Evolutionary conservation across 2,329 filamentous ascomycete genomes (phyloP), one percentile per base, ranked within the genome.

Genomic region (Onygena corvina): DNA sequence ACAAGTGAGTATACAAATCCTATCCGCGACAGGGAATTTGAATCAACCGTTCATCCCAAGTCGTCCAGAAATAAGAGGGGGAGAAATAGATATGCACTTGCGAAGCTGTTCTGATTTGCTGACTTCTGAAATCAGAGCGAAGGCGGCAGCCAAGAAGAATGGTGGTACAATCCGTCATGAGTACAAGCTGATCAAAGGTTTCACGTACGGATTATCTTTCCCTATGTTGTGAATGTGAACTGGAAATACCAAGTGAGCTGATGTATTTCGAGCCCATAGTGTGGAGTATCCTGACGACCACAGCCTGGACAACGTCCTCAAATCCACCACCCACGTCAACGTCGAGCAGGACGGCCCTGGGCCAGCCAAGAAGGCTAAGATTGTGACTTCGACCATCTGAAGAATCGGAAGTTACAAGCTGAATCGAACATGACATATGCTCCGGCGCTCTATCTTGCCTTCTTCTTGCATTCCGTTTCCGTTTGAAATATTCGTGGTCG

Each of bases 131-230:
- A 12, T 33, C 59, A 88, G 84, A 47, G 83, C 84, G 53, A 94
- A 94, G 80, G 71, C 89, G 65, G 71, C 81, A 52, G 84, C 81
- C 58, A 70, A 65, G 52, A 76, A 83, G 35, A 79, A 90, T 64
- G 90, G 90, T 62, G 90, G 88, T 64, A 80, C 79, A 67, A 92
- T 96, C 70, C 79, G 71, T 49, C 81, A 92, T 59, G 85, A 92
- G 66, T 94, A 86, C 74, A 82, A 71, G 53, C 70, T 94, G 59
- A 88, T 94, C 76, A 93, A 90, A 73, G 89, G 84, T 51, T 95
- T 95, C 73, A 82, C 85, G 90, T 95, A 74, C 31, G 12, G 29
- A 33, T 47, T 18, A 25, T 44, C 34, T 6, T 46, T 14, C 18
- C 4, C 30, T n/a, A 18, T 42, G 38, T 11, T 42, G 38, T n/a